These are phyloP conservation scores for Zygotorulaspora chibaensis DNA, from an alignment of 805 yeast species.

Conservation along the genomic window DNA sequence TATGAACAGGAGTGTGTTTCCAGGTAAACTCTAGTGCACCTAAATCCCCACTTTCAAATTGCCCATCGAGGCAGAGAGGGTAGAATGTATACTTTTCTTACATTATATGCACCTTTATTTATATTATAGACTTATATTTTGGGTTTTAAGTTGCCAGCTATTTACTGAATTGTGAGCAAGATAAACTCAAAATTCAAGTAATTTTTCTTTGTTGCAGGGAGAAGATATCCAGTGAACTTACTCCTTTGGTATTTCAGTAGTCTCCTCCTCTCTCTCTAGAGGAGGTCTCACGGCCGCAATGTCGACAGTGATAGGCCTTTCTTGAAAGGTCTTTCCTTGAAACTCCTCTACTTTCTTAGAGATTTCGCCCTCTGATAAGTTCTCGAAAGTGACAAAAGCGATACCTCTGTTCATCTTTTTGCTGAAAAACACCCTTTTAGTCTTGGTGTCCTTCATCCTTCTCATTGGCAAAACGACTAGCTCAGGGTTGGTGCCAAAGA, in stretches of 20 bases:
- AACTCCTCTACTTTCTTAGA: constrained; percentile 64
- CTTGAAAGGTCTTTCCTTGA: constrained; percentile 62
- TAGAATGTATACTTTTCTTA: background rate
- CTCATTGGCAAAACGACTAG: constrained; percentile 52
- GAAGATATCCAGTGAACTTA: too few relatives aligned
- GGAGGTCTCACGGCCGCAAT: constrained; percentile 52
- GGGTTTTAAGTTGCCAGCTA: background rate
- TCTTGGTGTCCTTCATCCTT: constrained; percentile 28
- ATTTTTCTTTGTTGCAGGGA: background rate
- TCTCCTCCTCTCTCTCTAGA: constrained; percentile 28
- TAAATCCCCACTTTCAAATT: too few relatives aligned
- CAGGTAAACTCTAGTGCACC: background rate
- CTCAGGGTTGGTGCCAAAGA: constrained; percentile 47
- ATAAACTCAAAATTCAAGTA: background rate
- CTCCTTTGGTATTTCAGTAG: background rate
- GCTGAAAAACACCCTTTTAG: constrained; percentile 36
- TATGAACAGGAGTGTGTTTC: background rate
- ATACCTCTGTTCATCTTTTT: constrained; percentile 48
- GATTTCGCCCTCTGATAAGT: constrained; percentile 41
- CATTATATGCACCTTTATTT: constrained; percentile 1
- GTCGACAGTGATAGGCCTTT: constrained; percentile 60
- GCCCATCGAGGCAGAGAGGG: too few relatives aligned
- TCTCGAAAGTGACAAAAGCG: constrained; percentile 53
- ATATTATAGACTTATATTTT: background rate
- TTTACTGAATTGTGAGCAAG: background rate